Evolutionary conservation across 2,329 filamentous ascomycete species (phyloP).

Genomic region (Aspergillus tanneri): DNA sequence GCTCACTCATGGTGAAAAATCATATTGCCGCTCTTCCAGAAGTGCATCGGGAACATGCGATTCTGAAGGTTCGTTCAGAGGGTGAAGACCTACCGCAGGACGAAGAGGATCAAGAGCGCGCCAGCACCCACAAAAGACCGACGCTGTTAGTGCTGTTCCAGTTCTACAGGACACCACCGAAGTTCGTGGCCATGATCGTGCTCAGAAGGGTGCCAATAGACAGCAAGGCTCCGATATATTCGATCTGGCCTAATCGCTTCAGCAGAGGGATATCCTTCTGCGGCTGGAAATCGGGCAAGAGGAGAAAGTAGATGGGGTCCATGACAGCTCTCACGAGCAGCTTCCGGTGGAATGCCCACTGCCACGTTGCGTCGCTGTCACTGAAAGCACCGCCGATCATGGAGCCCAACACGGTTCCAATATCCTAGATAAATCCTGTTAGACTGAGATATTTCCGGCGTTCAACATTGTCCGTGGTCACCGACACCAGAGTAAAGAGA

Average conservation of each 20-base stretch:
- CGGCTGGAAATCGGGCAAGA: slow-evolving; percentile 36
- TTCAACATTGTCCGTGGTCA: slow-evolving; percentile 19
- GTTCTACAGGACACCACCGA: slow-evolving; percentile 50
- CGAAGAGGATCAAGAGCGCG: slow-evolving; percentile 46
- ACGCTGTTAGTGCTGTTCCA: slow-evolving; percentile 44
- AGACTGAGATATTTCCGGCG: slow-evolving; percentile 33
- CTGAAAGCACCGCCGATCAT: slow-evolving; percentile 15
- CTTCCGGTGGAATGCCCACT: slow-evolving; percentile 57
- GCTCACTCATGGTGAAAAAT: slow-evolving; percentile 38
- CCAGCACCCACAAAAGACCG: slow-evolving; percentile 46
- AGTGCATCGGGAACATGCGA: slow-evolving; percentile 51
- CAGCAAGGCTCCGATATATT: slow-evolving; percentile 49
- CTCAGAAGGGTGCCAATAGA: slow-evolving; percentile 42
- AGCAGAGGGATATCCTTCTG: slow-evolving; percentile 20
- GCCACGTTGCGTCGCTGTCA: slow-evolving; percentile 23
- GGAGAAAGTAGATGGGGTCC: slow-evolving; percentile 46
- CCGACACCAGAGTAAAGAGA: slow-evolving; percentile 26
- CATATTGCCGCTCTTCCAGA: slow-evolving; percentile 41
- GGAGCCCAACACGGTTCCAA: slow-evolving; percentile 37
- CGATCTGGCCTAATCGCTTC: slow-evolving; percentile 37
- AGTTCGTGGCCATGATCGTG: slow-evolving; percentile 51
- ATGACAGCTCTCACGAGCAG: slow-evolving; percentile 47
- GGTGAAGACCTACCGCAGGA: slow-evolving; percentile 42
- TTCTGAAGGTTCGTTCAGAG: slow-evolving; percentile 45
- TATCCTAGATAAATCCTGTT: slow-evolving; percentile 39